Conservation (phyloP, 1,139 yeast species). For the Eremothecium coryli region DNA sequence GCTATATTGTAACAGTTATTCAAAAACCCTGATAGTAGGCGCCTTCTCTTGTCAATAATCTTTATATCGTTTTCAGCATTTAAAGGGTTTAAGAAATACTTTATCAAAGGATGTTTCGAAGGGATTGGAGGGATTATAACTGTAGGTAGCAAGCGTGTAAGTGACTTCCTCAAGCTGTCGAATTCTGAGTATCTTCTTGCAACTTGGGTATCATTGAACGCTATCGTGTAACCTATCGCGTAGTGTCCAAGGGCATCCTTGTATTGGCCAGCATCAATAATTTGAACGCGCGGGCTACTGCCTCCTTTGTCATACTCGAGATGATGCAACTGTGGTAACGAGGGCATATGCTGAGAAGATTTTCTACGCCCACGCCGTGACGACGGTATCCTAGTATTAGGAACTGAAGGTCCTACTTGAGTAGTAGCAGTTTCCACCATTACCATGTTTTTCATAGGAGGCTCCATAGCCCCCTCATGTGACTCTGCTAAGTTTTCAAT, state of each 20-base stretch:
- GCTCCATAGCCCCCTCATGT: background rate
- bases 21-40: conserved; percentile 68
- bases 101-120: conserved; percentile 63
- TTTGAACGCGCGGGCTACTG: conserved; percentile 12
- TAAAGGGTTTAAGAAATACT: conserved; percentile 39
- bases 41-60: conserved; percentile 55
- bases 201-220: conserved; percentile 49
- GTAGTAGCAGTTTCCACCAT: conserved; percentile 1
- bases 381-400: background rate
- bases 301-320: conserved; percentile 5
- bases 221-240: conserved; percentile 76
- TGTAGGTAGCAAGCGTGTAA: conserved; percentile 70
- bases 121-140: conserved; percentile 92
- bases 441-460: conserved; percentile 1
- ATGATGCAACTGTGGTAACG: conserved; percentile 2
- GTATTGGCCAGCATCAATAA: conserved; percentile 29
- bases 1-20: conserved; percentile 61
- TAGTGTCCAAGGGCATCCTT: conserved; percentile 43
- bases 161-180: conserved; percentile 63
- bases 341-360: conserved; percentile 1
- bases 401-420: background rate
- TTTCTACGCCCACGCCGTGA: background rate
- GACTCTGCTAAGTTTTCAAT: background rate
- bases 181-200: conserved; percentile 88
- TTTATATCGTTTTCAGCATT: conserved; percentile 46